Evolutionary conservation across 192 early-diverging fungal species (phyloP).

Genomic region (Thamnidium elegans): DNA sequence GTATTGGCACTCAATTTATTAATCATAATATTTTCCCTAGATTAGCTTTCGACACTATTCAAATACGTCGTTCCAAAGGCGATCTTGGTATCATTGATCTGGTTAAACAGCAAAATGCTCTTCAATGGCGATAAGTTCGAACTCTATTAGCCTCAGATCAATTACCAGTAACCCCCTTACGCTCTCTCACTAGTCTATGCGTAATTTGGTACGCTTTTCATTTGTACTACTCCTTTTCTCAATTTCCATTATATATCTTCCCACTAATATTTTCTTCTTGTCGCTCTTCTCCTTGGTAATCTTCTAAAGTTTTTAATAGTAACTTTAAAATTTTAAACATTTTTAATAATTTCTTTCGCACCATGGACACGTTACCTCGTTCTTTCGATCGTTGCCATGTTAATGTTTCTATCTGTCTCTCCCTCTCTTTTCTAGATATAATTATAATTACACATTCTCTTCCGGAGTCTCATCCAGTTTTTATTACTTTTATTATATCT

Average conservation of each 20-base stretch:
- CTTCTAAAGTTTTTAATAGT: too few species aligned
- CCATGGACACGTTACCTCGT: neutral
- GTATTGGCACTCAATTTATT: neutral
- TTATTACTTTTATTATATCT: neutral
- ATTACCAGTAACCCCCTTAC: neutral
- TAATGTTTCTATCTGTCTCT: neutral
- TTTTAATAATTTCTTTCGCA: neutral
- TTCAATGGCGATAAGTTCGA: slow-evolving; percentile 1
- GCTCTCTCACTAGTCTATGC: neutral
- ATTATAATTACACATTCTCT: neutral
- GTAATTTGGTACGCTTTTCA: neutral
- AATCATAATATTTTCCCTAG: too few species aligned
- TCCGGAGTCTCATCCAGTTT: neutral
- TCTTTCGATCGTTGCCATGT: neutral
- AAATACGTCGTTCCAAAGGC: neutral
- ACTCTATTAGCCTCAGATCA: neutral
- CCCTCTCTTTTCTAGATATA: neutral
- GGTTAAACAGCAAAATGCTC: neutral
- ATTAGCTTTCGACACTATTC: neutral
- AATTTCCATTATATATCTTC: neutral
- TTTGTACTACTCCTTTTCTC: neutral
- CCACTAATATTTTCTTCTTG: neutral
- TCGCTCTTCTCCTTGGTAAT: too few species aligned
- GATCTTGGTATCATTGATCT: neutral
- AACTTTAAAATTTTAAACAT: neutral